Evolutionary conservation across 345 rosid genomes (phyloP), one percentile per base, ranked within the genome.

Genomic region (Bruguiera sexangula): DNA sequence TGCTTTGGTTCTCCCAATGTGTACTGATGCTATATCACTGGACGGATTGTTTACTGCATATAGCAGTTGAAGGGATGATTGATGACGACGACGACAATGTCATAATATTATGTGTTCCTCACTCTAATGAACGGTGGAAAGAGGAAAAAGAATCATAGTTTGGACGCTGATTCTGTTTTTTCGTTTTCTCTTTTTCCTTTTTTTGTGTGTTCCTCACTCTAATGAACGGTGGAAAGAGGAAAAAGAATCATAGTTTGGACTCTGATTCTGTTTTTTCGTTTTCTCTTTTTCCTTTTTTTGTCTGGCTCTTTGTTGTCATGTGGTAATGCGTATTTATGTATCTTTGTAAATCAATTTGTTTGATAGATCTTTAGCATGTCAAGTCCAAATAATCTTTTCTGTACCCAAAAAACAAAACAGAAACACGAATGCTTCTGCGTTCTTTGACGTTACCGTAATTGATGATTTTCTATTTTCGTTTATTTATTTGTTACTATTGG

Each of bases 31-130:
- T 59, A 65, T 54, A 58, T 16, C 37, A 36, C 54, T 18, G 8
- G 27, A 20, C 39, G 37, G 50, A 30, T 37, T 37, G 65, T 11
- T 37, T 62, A 51, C 57, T 63, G 20, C 63, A 43, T 39, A 20
- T 20, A 24, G 48, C 31, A 50, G 60, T 39, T 8, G 73, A 48
- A 19, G 16, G 15, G 50, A 15, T 43, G 18, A 13, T 13, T 15
- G 46, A 67, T 22, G 69, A 68, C 39, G 65, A 46, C 10, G 52
- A 50, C 48, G 60, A 68, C 32, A 19, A 46, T 32, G 13, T 15
- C 18, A 55, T 11, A 27, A 10, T 53, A 37, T 74, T 57, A 20
- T 32, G 60, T 51, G 3, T 66, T 18, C 27, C 3, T 10, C 50
- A 8, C 24, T 60, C 46, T 58, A 26, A 43, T 65, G 48, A 66